Evolutionary conservation across 139 green algal species (phyloP), one percentile per base, ranked within the genome.

Genomic region (Volvox reticuliferus): DNA sequence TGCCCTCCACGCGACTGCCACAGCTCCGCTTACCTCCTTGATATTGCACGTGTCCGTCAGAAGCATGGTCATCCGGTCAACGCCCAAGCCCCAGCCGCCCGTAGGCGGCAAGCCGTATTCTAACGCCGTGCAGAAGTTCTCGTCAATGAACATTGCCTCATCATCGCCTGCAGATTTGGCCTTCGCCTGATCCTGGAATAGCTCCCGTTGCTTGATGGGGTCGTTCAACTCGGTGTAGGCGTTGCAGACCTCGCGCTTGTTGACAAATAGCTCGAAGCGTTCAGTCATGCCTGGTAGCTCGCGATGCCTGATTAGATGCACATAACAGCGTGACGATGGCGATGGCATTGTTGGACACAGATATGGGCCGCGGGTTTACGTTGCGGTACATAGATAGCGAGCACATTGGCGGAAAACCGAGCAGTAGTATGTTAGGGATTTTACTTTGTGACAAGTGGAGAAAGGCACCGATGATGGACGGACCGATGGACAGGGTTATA

Each of bases 161-260:
- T 99, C 98, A 90, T 99, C 98, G 73, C 98, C 98, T 63, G 91
- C 89, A 14, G 68, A 90, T 92, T 95, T 96, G 76, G 82, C 78
- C 26, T 79, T 88, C 22, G 93, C 93, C 86, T 99, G 98, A 90
- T 99, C 96, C n/a, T 79, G 86, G 92, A 99, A 99, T 55, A 98
- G 97, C 88, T 99, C 93, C 14, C 98, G 93, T 94, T 99, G 98
- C 79, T 96, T 91, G n/a, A 99, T 87, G 3, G 98, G 98, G 94
- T 99, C 98, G 94, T 99, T 99, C 94, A 99, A 94, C 97, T 99
- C 98, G 5, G 98, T 99, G 98, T 99, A 99, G 3, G 98, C 97
- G 93, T 99, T 99, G 94, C 95, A 98, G 61, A 99, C 93, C 96
- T 99, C 98, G 78, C 95, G 94, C 92, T 96, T 98, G 96, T 99